Conservation (phyloP, 2,329 filamentous ascomycete species). For the Cladosporium sp. region DNA sequence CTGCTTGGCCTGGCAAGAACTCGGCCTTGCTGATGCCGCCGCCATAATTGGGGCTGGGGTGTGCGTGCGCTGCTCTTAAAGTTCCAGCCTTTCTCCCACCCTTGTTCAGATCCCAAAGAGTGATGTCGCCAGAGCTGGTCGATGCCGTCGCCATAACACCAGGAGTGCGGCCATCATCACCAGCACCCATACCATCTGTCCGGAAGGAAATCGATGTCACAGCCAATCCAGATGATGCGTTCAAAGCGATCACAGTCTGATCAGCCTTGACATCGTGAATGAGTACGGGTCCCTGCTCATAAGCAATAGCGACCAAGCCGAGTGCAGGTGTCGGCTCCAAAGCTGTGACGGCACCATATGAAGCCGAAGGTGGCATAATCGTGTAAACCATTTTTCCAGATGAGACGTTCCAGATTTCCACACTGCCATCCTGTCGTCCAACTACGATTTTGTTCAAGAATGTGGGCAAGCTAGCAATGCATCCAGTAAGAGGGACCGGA, state of each 20-base stretch:
- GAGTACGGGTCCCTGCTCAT: slow-evolving; percentile 70
- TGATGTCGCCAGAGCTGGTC: slow-evolving; percentile 75
- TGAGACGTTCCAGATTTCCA: slow-evolving; percentile 97
- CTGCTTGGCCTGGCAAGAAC: slow-evolving; percentile 83
- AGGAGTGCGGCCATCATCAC: slow-evolving; percentile 75
- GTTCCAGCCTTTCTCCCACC: slow-evolving; percentile 83
- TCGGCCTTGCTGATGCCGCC: slow-evolving; percentile 84
- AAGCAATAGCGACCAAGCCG: slow-evolving; percentile 82
- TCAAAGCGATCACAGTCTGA: slow-evolving; percentile 59
- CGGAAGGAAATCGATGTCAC: slow-evolving; percentile 86
- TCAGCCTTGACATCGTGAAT: slow-evolving; percentile 81
- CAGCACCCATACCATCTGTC: slow-evolving; percentile 82
- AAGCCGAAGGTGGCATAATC: slow-evolving; percentile 68
- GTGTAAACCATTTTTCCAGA: slow-evolving; percentile 89
- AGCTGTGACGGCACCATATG: slow-evolving; percentile 78
- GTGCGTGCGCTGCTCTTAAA: slow-evolving; percentile 81
- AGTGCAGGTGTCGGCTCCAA: slow-evolving; percentile 79
- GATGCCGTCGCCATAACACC: slow-evolving; percentile 95
- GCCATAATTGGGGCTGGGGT: slow-evolving; percentile 64
- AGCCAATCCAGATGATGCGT: slow-evolving; percentile 56
- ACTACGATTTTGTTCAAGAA: slow-evolving; percentile 95
- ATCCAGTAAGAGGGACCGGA: slow-evolving; percentile 64
- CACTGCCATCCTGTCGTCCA: slow-evolving; percentile 78
- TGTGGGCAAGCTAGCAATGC: slow-evolving; percentile 84
- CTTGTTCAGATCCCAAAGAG: slow-evolving; percentile 91